Evolutionary conservation across 257 asterid species (phyloP), one percentile per base, ranked within the genome.

Genomic region (Misopates orontium): DNA sequence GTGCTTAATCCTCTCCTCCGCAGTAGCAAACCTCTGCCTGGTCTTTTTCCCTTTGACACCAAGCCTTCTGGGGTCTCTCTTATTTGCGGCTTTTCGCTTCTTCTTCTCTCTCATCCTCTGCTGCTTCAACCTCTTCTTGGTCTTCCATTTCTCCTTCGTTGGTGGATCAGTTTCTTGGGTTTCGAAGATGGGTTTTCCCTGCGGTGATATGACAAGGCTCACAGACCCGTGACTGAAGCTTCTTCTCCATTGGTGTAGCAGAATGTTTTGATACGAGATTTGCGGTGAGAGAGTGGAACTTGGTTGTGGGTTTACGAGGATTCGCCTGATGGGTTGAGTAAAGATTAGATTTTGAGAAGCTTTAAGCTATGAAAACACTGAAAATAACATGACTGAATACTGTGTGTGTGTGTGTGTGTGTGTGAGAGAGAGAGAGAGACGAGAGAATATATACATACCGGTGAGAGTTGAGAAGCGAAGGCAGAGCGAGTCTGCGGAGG

Each of bases 101-200:
- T 81, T 75, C 79, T 84, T 89, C 69, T 90, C 96, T 73, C 73
- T 80, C 83, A 74, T 75, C 68, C 85, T 84, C 73, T 84, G 83
- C 60, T 79, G 78, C 78, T 89, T 87, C 51, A 92, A 72, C 75
- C 88, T 76, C 73, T 84, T 89, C 86, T 92, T 92, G 5, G 86
- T 85, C 87, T 23, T 60, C 95, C 96, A 92, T 71, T 87, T 92
- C 64, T 87, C 94, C 88, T 89, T 92, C 78, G 78, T 89, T 0
- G 96, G 97, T 25, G 94, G 85, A 18, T 87, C 98, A 42, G 61
- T 44, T 74, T 92, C 94, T 17, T 66, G 79, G 8, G 89, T 85
- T 74, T 87, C 98, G 56, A 92, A 87, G 73, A 73, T 85, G 16
- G 96, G 94, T 25, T 81, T 83, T 61, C 96, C 97, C 18, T 89